Evolutionary conservation across 139 green algal species (phyloP), one percentile per base, ranked within the genome.

Genomic region (Spirogloea muscicola): DNA sequence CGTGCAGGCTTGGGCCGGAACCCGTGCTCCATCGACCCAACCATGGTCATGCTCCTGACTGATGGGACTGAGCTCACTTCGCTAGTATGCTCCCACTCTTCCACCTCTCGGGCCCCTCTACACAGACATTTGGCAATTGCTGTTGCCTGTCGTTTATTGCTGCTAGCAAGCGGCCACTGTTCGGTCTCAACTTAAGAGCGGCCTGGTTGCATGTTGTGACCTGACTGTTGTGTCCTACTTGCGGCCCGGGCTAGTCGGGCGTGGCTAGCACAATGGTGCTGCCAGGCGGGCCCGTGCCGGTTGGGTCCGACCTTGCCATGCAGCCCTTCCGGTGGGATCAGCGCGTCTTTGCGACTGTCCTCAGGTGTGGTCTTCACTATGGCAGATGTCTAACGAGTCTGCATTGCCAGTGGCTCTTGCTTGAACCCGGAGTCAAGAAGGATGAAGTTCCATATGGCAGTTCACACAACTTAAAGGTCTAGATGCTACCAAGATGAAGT

Each of bases 11-110:
- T 33, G 60, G 65, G 42, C n/a, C 65, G 43, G 2, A 65, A 74
- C 44, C 48, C 62, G 25, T 18, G 10, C 40, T 6, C 29, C 0
- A 58, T 80, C 16, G 72, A 80, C 25, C 72, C 72, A 4, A 55
- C 72, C 10, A 49, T 64, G 44, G 38, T 80, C 46, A 64, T 80
- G 25, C 59, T 80, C 37, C 72, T 80, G 10, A 73, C 72, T 0
- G 72, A 80, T 37, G 72, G 72, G 33, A 80, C 72, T 9, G 59
- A 80, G 25, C 34, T 73, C 48, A 76, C 58, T 41, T 58, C 52
- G 60, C 60, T 49, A 5, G 39, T 40, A 9, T 3, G 10, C 43
- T 10, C 43, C 43, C 10, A 25, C 43, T 13, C 43, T 51, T 51
- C 10, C 10, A 51, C 43, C 43, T 13, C 43, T 13, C 10, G 10